These are phyloP conservation scores for Dryas integrifolia DNA, from an alignment of 331 rosid species.

Conservation along the genomic window DNA sequence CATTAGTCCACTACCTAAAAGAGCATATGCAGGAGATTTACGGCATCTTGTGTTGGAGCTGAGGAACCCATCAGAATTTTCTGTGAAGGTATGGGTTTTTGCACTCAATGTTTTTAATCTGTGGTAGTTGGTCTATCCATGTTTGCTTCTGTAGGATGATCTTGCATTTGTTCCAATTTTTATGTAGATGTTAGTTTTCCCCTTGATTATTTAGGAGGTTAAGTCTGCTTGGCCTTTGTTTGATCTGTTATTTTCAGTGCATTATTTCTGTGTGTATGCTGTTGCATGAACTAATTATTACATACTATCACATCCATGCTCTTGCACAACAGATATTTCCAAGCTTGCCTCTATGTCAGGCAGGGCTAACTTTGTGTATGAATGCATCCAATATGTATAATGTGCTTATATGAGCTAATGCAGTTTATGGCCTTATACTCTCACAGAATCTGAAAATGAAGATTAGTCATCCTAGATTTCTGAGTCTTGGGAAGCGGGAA, in stretches of 20 bases:
- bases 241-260: background rate
- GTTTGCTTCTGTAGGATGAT: background rate
- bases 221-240: background rate
- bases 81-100: slow-evolving; percentile 64
- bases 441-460: slow-evolving; percentile 90
- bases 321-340: slow-evolving; percentile 16
- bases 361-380: slow-evolving; percentile 26
- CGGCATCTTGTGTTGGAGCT: slow-evolving; percentile 71
- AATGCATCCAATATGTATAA: slow-evolving; percentile 12
- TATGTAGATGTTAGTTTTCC: background rate
- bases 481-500: slow-evolving; percentile 64
- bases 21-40: slow-evolving; percentile 76
- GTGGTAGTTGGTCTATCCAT: background rate
- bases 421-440: slow-evolving; percentile 26
- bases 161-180: background rate
- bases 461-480: slow-evolving; percentile 83
- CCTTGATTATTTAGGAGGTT: slow-evolving; percentile 2
- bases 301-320: background rate
- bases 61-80: slow-evolving; percentile 68
- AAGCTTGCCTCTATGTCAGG: slow-evolving; percentile 20
- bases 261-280: background rate
- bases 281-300: background rate
- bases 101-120: slow-evolving; percentile 5
- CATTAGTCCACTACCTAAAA: slow-evolving; percentile 60
- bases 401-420: slow-evolving; percentile 8